A percentile compares a stretch with the other conserved stretches of the same genome.
These are phyloP conservation scores for Kuraishia capsulata DNA, from an alignment of 805 yeast species.

Conservation along the genomic window DNA sequence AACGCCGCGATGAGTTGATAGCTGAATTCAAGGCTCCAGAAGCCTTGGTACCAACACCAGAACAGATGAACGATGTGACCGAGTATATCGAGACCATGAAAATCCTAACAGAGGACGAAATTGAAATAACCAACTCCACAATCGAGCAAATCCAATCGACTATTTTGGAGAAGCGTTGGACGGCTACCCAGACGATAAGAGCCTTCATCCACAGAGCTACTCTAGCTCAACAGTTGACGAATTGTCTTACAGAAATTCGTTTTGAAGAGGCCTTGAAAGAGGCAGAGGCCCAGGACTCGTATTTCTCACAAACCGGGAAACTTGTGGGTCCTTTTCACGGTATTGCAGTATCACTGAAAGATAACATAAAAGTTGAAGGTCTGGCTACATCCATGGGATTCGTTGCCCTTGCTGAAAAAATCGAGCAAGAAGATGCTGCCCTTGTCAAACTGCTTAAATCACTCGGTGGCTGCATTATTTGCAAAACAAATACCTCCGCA, in stretches of 20 bases:
- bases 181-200: constrained; percentile 32
- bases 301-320: constrained; percentile 35
- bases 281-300: constrained; percentile 47
- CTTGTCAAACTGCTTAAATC: constrained; percentile 29
- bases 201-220: constrained; percentile 52
- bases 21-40: background rate
- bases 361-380: constrained; percentile 36
- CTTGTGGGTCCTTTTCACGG: constrained; percentile 59
- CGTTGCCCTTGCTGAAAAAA: constrained; percentile 21
- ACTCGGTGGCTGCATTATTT: constrained; percentile 31
- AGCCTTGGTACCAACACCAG: background rate
- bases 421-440: constrained; percentile 23
- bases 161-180: constrained; percentile 20
- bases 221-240: constrained; percentile 43
- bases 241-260: constrained; percentile 33
- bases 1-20: background rate
- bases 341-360: constrained; percentile 38
- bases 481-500: constrained; percentile 6
- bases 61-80: background rate
- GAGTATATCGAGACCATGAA: background rate
- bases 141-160: constrained; percentile 13
- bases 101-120: constrained; percentile 24
- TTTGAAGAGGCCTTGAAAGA: constrained; percentile 48
- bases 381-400: constrained; percentile 39
- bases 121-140: constrained; percentile 27